Conservation (phyloP, 441 rosid species). For the Euphorbia schlechtendalii region DNA sequence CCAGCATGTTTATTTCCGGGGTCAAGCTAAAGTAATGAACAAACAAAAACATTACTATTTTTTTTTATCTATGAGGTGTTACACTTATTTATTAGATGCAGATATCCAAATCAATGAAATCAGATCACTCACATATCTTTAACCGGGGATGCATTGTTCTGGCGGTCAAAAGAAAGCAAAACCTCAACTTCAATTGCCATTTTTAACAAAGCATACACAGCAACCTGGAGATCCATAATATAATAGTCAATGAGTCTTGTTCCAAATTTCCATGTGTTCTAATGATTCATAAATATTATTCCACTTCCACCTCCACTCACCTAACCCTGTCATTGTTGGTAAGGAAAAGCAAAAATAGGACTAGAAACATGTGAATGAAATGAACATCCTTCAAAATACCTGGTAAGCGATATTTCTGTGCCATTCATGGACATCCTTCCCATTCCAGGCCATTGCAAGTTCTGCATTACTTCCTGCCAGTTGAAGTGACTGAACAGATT, state of each 20-base stretch:
- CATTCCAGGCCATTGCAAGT: too few relatives aligned
- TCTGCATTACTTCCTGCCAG: too few relatives aligned
- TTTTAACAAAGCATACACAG: too few relatives aligned
- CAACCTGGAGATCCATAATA: too few relatives aligned
- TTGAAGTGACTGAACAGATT: too few relatives aligned
- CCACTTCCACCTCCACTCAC: slow-evolving; percentile 20
- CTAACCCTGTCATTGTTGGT: slow-evolving; percentile 16
- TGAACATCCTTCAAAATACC: too few relatives aligned
- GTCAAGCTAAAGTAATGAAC: slow-evolving; percentile 37
- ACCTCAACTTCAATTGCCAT: slow-evolving; percentile 13
- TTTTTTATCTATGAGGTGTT: neutral
- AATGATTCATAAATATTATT: slow-evolving; percentile 23
- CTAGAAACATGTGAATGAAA: slow-evolving; percentile 12
- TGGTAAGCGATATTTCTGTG: slow-evolving; percentile 46
- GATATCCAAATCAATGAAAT: neutral
- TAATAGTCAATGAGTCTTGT: slow-evolving; percentile 25
- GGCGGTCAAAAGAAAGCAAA: slow-evolving; percentile 61
- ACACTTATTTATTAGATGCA: neutral
- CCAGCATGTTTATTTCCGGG: slow-evolving; percentile 34
- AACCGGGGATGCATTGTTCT: slow-evolving; percentile 40
- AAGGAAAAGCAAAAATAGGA: slow-evolving; percentile 17
- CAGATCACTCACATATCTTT: slow-evolving; percentile 42
- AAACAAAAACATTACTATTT: slow-evolving; percentile 12
- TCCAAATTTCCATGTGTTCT: slow-evolving; percentile 21
- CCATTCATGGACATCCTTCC: slow-evolving; percentile 50